Percentiles rank a stretch among this genome's conserved stretches.
These are phyloP conservation scores for Macrophomina phaseolina DNA, from an alignment of 2,329 filamentous ascomycete species.

Conservation along the genomic window DNA sequence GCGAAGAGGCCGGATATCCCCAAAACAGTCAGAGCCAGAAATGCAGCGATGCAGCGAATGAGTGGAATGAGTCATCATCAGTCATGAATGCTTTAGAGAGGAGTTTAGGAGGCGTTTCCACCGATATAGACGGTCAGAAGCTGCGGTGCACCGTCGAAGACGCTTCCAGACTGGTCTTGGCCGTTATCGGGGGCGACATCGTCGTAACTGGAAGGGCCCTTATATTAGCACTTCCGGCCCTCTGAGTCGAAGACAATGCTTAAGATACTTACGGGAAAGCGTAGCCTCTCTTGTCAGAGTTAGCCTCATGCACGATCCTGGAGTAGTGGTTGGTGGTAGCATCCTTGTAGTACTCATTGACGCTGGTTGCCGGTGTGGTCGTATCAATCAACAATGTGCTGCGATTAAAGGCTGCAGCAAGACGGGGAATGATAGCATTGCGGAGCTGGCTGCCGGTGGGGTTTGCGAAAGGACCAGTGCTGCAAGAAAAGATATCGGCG, in stretches of 20 bases:
- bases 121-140: constrained; percentile 57
- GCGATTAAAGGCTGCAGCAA: constrained; percentile 77
- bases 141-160: constrained; percentile 51
- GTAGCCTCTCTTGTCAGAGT: constrained; percentile 66
- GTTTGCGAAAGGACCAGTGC: constrained; percentile 63
- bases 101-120: constrained; percentile 35
- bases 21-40: neutral
- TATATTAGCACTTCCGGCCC: constrained; percentile 37
- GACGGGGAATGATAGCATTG: constrained; percentile 70
- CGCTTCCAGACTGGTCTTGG: constrained; percentile 60
- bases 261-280: constrained; percentile 52
- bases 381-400: constrained; percentile 65
- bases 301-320: constrained; percentile 64
- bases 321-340: constrained; percentile 62
- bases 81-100: neutral
- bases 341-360: constrained; percentile 42
- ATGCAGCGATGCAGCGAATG: neutral
- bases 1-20: constrained; percentile 2
- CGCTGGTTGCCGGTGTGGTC: constrained; percentile 46
- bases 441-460: constrained; percentile 46
- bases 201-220: constrained; percentile 55
- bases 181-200: constrained; percentile 66
- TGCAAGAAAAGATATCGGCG: constrained; percentile 68
- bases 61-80: neutral
- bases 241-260: too few relatives aligned